Evolutionary conservation across 1,139 yeast species (phyloP), one percentile per base, ranked within the genome.

Genomic region (Lodderomyces oxycetoniae): DNA sequence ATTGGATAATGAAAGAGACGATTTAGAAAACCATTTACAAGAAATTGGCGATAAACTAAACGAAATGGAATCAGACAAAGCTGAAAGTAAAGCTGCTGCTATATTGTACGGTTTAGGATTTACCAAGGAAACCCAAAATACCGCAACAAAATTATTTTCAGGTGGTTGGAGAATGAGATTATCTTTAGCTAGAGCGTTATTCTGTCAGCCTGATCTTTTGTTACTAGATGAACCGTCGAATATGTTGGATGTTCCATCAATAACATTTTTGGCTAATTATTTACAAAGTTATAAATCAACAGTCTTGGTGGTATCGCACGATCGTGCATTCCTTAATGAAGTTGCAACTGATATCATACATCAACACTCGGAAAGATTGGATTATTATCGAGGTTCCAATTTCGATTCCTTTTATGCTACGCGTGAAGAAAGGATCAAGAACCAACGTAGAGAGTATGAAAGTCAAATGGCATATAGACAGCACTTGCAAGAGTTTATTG

Each of bases 91-190:
- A 57, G 98, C 98, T 8, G 96, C 97, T 3, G 80, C 94, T n/a
- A 91, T 91, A 43, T 67, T 91, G 42, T 85, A 62, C 45, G 98
- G 98, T 56, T 71, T 91, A 40, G 98, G 98, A 40, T 91, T 91
- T 67, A 81, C 95, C 32, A 77, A 78, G 44, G 95, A 85, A 52
- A 75, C 96, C 5, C 98, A 91, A 57, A 64, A 67, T 34, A 69
- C 70, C 40, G 79, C 96, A 16, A 88, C 97, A 8, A 89, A 87
- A 49, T 75, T 91, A 22, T 91, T 91, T 59, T 88, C 96, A 36
- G 98, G 98, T 75, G 98, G 98, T 79, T 91, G 98, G 98, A 82
- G 98, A 75, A 91, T 91, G 98, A 83, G 98, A 69, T 74, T 91
- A 46, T 86, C 97, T n/a, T 73, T 91, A 43, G 98, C 98, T 3